These are phyloP conservation scores for Wallacemonas sp. DNA, from an alignment of 208 protist genomes.

Conservation along the genomic window DNA sequence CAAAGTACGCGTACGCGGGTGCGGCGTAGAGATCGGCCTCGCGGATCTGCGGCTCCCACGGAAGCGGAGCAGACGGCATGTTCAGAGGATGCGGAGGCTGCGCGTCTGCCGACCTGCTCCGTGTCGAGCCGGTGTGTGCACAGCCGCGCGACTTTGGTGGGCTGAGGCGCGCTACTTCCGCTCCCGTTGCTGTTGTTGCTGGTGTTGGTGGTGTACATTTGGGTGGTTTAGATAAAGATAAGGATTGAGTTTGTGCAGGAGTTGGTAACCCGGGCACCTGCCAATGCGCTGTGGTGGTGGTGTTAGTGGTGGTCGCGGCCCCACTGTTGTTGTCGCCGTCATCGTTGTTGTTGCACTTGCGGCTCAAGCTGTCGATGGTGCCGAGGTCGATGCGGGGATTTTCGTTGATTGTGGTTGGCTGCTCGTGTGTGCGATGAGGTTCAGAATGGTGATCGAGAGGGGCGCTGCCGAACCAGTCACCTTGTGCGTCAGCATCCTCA, in stretches of 20 bases:
- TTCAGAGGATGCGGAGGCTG: background rate
- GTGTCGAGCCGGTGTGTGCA: too few species aligned
- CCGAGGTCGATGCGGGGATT: too few species aligned
- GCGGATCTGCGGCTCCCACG: background rate
- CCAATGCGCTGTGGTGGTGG: background rate
- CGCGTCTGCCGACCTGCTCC: background rate
- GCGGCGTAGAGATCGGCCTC: background rate
- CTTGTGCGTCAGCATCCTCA: too few species aligned
- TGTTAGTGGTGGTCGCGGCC: too few species aligned
- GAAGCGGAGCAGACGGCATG: background rate
- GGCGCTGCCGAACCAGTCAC: too few species aligned
- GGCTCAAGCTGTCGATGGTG: too few species aligned
- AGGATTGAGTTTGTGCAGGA: background rate
- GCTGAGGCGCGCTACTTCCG: background rate
- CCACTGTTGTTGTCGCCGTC: too few species aligned
- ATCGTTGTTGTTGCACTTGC: too few species aligned
- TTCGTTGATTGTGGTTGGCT: background rate
- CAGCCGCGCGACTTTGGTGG: too few species aligned
- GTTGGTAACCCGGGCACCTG: slow-evolving; percentile 15
- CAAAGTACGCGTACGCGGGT: background rate
- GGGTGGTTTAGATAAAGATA: too few species aligned
- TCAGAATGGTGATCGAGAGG: background rate
- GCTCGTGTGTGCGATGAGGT: too few species aligned
- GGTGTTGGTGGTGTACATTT: background rate
- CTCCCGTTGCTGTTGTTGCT: background rate